These are phyloP conservation scores for Candolleomyces eurysporus DNA, from an alignment of 768 basidiomycete genomes.

Conservation along the genomic window DNA sequence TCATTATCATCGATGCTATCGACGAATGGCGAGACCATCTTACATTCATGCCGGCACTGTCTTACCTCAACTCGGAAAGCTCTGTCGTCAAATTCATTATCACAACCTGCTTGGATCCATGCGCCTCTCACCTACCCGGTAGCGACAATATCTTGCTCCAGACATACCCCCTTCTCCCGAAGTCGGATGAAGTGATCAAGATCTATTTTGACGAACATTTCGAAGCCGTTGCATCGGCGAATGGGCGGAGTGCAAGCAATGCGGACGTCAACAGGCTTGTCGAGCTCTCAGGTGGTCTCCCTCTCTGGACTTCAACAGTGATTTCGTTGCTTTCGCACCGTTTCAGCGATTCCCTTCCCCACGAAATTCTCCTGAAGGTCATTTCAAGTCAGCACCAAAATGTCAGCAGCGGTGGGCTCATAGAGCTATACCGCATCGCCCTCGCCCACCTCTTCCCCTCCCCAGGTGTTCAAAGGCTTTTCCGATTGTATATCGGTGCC, in stretches of 20 bases:
- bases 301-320: neutral
- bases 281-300: neutral
- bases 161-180: neutral
- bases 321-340: neutral
- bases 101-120: conserved; percentile 1
- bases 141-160: neutral
- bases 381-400: neutral
- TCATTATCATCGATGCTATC: conserved; percentile 8
- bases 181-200: neutral
- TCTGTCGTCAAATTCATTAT: conserved; percentile 8
- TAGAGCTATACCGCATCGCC: neutral
- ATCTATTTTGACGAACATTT: neutral
- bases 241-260: neutral
- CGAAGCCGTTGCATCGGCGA: neutral
- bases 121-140: neutral
- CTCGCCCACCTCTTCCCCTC: neutral
- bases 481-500: neutral
- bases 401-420: neutral
- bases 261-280: neutral
- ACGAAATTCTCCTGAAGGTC: neutral
- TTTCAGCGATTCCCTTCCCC: neutral
- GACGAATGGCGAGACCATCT: too few species aligned
- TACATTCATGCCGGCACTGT: conserved; percentile 1
- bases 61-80: neutral
- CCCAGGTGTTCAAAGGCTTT: neutral